Base-by-base conservation (phyloP, 2,329 filamentous ascomycete genomes). In the Magnaporthiopsis rhizophila region DNA sequence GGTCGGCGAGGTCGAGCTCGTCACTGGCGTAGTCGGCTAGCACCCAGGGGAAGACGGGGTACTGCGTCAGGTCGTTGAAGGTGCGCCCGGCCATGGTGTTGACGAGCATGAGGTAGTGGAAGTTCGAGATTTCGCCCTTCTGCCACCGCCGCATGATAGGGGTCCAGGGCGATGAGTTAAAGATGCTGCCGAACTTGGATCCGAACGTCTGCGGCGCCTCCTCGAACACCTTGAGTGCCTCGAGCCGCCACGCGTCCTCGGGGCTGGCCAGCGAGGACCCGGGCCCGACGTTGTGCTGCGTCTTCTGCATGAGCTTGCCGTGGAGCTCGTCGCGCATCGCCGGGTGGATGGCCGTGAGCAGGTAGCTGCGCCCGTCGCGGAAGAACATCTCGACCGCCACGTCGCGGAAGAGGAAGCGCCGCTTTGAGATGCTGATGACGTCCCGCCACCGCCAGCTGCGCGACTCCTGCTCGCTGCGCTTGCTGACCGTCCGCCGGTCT, bases 371-470 rank as follows among this genome's bases (percentile, higher is more conserved):
- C 1, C 95, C 95, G 73, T 99, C 96, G 0, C 92, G 93, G 73
- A 99, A 99, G 78, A 99, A 99, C 2, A 97, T 85, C 73, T 99
- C 95, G n/a, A 98, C 87, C 0, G 92, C 92, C 15, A 99, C 95
- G 72, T 99, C 94, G 32, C 95, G 88, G 76, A 98, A 97, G 4
- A 99, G 78, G 74, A 98, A 99, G 8, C 94, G 89, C 26, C 96
- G 87, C 75, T 99, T 99, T 0, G 94, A 98, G 50, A 98, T 89
- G 73, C 93, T 97, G 69, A 98, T 90, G 18, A 98, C 88, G 73
- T 98, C 94, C 3, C 87, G 85, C 94, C 94, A 99, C 68, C 88
- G 89, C 96, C 95, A 99, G 73, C 90, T 89, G 69, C 93, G 86
- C 2, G 90, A 92, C 66, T 94, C 90, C 71, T 96, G 91, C 61